Evolutionary conservation across 345 rosid species (phyloP), one percentile per base, ranked within the genome.

Genomic region (Gossypium stocksii): DNA sequence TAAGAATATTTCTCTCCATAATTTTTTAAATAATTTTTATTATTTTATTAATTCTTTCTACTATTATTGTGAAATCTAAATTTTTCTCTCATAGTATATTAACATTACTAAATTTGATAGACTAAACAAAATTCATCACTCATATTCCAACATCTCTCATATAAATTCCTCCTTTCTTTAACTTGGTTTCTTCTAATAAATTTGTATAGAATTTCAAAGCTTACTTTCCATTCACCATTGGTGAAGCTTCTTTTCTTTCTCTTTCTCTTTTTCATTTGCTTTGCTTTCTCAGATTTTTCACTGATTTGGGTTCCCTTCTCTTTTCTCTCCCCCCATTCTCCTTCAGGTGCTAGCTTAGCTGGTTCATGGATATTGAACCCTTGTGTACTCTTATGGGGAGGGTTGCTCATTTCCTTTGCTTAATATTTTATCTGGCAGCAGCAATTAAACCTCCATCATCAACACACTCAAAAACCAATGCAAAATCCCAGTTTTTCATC

Each of bases 311-410:
- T 59, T 74, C 71, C 45, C 56, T 66, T 78, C 20, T 12, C 27
- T 45, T 66, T 45, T 22, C 69, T 19, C 66, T 17, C 10, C 14
- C 23, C 22, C 20, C 13, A 2, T n/a, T 20, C 20, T 59, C 38
- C 20, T 43, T 29, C 80, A 76, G 83, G 84, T 67, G 82, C 89
- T 89, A 89, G 98, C 89, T 34, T 94, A 82, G 80, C 89, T 89
- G 93, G 98, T 90, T 94, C 82, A 94, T 94, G 97, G 98, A 92
- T 94, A 90, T 91, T 89, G 97, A 89, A 85, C 91, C 95, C 93
- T 87, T 91, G 83, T 88, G 94, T 93, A 85, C 83, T 84, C 84
- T 86, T 83, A 92, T 94, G 94, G 92, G 97, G 95, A 93, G 92
- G 97, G 95, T 90, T 84, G 93, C 90, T 84, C 87, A 69, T 53